Evolutionary conservation across 306 rosid genomes (phyloP).

Genomic region (Begonia masoniana): DNA sequence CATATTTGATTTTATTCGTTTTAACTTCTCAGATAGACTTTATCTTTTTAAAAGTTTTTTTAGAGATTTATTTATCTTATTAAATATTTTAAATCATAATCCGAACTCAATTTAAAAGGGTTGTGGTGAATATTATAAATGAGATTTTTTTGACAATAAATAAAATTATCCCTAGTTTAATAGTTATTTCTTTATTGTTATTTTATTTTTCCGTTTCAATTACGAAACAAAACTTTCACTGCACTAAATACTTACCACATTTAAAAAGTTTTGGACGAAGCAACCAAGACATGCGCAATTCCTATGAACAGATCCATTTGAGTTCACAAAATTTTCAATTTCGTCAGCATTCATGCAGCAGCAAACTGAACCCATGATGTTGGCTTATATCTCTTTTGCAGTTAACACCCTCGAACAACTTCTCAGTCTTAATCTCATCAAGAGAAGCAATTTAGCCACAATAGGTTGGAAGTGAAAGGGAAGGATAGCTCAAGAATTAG

Average conservation of each 20-base stretch:
- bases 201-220: no score
- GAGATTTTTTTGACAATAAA: no score
- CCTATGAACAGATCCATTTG: conserved; percentile 59
- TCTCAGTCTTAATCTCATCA: conserved; percentile 21
- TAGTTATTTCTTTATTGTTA: no score
- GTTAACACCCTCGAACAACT: conserved; percentile 9
- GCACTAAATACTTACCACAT: conserved; percentile 39
- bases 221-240: no score
- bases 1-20: no score
- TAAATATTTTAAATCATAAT: no score
- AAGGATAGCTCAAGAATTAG: conserved; percentile 57
- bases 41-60: no score
- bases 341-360: conserved; percentile 64
- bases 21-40: no score
- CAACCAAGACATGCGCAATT: conserved; percentile 69
- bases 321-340: conserved; percentile 77
- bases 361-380: conserved; percentile 91
- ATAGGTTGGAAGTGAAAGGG: conserved; percentile 33
- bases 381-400: conserved; percentile 20
- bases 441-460: conserved; percentile 11
- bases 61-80: no score
- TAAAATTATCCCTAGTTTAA: no score
- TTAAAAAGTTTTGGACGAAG: conserved; percentile 54
- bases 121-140: no score
- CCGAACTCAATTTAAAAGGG: no score